A percentile compares a stretch with the other conserved stretches of the same genome.
Conservation (phyloP, 495 filamentous ascomycete genomes). For the Copromyces sp. region DNA sequence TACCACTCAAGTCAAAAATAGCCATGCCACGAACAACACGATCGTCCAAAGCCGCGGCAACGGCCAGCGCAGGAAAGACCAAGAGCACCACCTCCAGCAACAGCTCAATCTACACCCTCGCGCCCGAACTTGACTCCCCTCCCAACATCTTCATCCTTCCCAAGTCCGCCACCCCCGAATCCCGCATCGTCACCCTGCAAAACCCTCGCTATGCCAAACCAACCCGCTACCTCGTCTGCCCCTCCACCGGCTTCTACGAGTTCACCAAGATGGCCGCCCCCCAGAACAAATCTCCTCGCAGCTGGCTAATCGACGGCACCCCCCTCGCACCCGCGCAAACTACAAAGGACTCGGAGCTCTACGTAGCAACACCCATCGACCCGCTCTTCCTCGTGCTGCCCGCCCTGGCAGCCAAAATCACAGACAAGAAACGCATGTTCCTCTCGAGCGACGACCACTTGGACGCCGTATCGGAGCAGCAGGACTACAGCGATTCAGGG, state of each 20-base stretch:
- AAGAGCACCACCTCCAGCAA: slow-evolving; percentile 10
- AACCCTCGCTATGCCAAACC: slow-evolving; percentile 60
- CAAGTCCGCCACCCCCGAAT: slow-evolving; percentile 46
- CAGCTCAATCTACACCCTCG: slow-evolving; percentile 25
- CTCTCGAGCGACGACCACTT: slow-evolving; percentile 73
- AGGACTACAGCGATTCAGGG: slow-evolving; percentile 8
- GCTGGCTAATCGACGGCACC: slow-evolving; percentile 55
- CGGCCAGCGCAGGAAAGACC: slow-evolving; percentile 20
- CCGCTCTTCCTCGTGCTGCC: slow-evolving; percentile 76
- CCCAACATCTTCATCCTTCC: slow-evolving; percentile 78
- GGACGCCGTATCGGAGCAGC: slow-evolving; percentile 48
- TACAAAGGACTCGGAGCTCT: slow-evolving; percentile 56
- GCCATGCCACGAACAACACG: slow-evolving; percentile 24
- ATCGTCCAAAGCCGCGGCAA: slow-evolving; percentile 11
- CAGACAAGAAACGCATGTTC: slow-evolving; percentile 50
- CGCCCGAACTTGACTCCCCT: slow-evolving; percentile 29
- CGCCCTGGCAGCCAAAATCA: slow-evolving; percentile 33
- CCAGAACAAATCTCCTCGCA: slow-evolving; percentile 42
- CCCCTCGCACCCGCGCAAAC: slow-evolving; percentile 12
- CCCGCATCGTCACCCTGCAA: slow-evolving; percentile 65
- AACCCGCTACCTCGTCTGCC: slow-evolving; percentile 71
- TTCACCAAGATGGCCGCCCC: slow-evolving; percentile 69
- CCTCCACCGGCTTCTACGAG: slow-evolving; percentile 71
- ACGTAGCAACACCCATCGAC: slow-evolving; percentile 77
- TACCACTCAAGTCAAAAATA: background rate